Conservation (phyloP, 2,329 filamentous ascomycete genomes). For the Colletotrichum camelliae region DNA sequence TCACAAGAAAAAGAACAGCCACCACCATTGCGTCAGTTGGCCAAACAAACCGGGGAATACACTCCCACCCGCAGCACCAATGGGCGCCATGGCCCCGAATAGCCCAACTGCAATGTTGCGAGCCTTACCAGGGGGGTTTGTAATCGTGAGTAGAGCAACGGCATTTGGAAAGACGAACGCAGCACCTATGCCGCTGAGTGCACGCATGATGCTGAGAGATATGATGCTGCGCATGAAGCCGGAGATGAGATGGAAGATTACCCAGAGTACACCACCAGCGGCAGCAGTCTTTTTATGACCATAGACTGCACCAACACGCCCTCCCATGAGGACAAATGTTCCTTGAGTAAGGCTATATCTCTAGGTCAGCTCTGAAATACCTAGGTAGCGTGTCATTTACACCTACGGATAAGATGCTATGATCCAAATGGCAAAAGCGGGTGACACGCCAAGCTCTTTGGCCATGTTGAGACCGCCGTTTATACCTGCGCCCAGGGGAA, state of each 20-base stretch:
- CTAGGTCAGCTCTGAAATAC: too few species aligned
- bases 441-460: neutral
- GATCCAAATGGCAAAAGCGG: neutral
- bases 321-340: neutral
- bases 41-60: neutral
- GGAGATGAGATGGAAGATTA: neutral
- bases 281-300: neutral
- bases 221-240: neutral
- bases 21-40: neutral
- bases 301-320: neutral
- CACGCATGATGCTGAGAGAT: neutral
- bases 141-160: neutral
- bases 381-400: accelerated
- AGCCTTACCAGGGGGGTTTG: neutral
- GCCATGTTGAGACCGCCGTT: neutral
- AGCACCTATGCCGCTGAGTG: neutral
- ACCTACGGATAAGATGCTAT: neutral
- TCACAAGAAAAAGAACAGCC: neutral
- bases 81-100: neutral
- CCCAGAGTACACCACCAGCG: neutral
- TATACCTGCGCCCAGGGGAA: neutral
- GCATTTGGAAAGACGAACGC: neutral
- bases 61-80: neutral
- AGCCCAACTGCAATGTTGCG: neutral
- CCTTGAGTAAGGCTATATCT: neutral